These are phyloP conservation scores for Colletotrichum karsti DNA, from an alignment of 2,329 filamentous ascomycete genomes.

Conservation along the genomic window DNA sequence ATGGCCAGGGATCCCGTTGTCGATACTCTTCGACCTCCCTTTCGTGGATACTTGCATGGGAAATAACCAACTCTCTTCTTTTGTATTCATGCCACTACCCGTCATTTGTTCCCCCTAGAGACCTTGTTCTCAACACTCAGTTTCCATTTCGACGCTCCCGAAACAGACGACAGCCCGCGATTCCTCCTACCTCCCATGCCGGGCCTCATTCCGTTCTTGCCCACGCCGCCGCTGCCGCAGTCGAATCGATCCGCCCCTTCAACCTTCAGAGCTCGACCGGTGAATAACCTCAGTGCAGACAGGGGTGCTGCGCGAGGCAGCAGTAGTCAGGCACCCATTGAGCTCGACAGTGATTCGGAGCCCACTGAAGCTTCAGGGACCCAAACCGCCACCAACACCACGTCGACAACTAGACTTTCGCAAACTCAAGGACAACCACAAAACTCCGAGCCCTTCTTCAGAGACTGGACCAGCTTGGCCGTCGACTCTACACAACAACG, in stretches of 20 bases:
- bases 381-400: conserved; percentile 3
- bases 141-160: background rate
- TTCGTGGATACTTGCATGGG: conserved; percentile 15
- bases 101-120: background rate
- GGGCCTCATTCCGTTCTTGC: conserved; percentile 20
- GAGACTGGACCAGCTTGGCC: background rate
- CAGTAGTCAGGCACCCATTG: conserved; percentile 22
- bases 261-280: background rate
- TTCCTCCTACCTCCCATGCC: conserved; percentile 22
- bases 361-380: background rate
- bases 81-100: background rate
- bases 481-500: background rate
- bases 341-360: conserved; percentile 20
- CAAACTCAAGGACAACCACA: background rate
- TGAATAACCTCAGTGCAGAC: background rate
- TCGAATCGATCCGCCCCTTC: background rate
- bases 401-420: background rate
- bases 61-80: conserved; percentile 3
- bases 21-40: conserved; percentile 2
- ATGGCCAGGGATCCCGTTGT: conserved; percentile 17
- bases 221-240: conserved; percentile 23
- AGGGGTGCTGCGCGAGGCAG: conserved; percentile 11
- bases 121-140: conserved; percentile 2
- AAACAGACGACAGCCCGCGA: background rate
- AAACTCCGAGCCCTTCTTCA: background rate